A percentile compares a stretch with the other conserved stretches of the same genome.
Conservation (phyloP, 1,139 yeast species). For the Zhuliangozyma blackwelliae region DNA sequence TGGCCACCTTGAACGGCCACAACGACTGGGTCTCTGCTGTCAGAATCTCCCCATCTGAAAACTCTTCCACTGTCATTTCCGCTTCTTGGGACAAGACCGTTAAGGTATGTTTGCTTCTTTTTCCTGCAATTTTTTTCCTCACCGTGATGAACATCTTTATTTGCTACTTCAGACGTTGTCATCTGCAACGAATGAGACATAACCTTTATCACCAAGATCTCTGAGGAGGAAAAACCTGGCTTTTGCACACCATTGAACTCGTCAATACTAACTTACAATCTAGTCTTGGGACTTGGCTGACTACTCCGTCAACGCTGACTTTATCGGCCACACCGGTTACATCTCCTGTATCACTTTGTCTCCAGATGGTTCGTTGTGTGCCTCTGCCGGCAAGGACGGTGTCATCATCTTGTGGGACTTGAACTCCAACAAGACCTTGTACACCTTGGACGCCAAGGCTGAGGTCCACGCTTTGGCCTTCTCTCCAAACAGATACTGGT, state of each 20-base stretch:
- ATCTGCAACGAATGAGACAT: conserved; percentile 88
- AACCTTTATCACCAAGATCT: conserved; percentile 93
- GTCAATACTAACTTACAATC: conserved; percentile 19
- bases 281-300: conserved; percentile 94
- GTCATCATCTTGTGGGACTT: conserved; percentile 98
- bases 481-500: conserved; percentile 99
- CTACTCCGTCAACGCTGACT: conserved; percentile 89
- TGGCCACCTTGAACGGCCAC: conserved; percentile 94
- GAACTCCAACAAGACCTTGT: conserved; percentile 80
- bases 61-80: conserved; percentile 78
- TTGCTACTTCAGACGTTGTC: conserved; percentile 99
- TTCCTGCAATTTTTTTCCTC: conserved; percentile 11
- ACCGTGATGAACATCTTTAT: conserved; percentile 69
- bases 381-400: conserved; percentile 99
- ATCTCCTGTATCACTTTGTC: conserved; percentile 96
- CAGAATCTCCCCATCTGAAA: conserved; percentile 85
- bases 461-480: conserved; percentile 98
- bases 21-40: conserved; percentile 99
- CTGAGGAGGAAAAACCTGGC: conserved; percentile 49
- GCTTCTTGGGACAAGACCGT: conserved; percentile 99
- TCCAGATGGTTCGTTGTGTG: conserved; percentile 99
- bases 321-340: conserved; percentile 99
- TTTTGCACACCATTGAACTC: conserved; percentile 1
- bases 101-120: conserved; percentile 66
- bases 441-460: conserved; percentile 93